Base-by-base conservation (phyloP, 108 stramenopile genomes). In the Cylindrotheca closterium region DNA sequence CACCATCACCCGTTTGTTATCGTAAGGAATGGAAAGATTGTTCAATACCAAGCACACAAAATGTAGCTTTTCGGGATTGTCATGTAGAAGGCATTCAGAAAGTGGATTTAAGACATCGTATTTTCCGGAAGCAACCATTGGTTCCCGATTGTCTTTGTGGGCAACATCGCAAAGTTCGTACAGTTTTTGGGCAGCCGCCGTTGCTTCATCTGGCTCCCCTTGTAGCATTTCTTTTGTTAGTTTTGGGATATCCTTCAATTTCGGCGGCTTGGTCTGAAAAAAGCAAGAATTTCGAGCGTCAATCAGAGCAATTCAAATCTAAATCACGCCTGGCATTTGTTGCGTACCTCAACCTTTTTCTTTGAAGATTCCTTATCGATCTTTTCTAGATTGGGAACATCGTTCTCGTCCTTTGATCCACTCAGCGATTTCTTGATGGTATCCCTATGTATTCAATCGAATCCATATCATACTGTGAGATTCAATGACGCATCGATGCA, bases 111-210 rank as follows among this genome's bases (percentile, higher is more conserved):
- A 47, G 0, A 76, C 58, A 60, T 76, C 75, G 31, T 76, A 76
- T 18, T 76, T 63, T 27, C 68, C 68, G 34, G 61, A 65, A n/a
- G 68, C 58, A 15, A 76, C 68, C 75, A 76, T 76, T 24, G 68
- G 63, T 32, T 66, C 75, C 4, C 75, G 68, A 48, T 76, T 76
- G 24, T 62, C 5, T 46, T 76, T 76, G 58, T 76, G 75, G 1
- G 67, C 75, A 2, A 76, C 75, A 58, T 76, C 75, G 47, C 75
- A 76, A 24, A 76, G 47, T 29, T 65, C 75, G 52, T 76, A 76
- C 17, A 76, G 51, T 4, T 46, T 60, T 27, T 62, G 60, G 22
- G 75, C 68, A 15, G 75, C 75, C 4, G 53, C 57, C 24, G 56
- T 69, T 4, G 75, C 68, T n/a, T 65, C 58, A 15, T 65, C 63